Conservation (phyloP, 164 flowering plant genomes). For the Liquidambar formosana region DNA sequence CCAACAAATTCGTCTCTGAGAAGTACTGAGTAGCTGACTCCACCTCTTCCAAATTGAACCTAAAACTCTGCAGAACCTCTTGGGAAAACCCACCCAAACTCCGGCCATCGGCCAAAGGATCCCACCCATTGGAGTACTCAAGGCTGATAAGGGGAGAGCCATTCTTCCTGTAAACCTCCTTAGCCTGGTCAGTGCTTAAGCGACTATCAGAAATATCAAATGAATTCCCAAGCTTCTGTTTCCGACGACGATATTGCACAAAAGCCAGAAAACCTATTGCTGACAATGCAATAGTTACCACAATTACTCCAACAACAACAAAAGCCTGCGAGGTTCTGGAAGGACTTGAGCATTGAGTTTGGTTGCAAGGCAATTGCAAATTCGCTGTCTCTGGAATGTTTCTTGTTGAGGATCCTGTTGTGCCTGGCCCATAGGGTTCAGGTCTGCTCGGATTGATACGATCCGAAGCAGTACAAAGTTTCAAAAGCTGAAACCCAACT, state of each 20-base stretch:
- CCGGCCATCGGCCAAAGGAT: conserved; percentile 30
- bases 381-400: conserved; percentile 24
- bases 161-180: conserved; percentile 32
- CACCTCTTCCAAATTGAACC: conserved; percentile 59
- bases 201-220: conserved; percentile 34
- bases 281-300: conserved; percentile 19
- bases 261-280: conserved; percentile 24
- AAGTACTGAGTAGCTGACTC: conserved; percentile 69
- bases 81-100: conserved; percentile 23
- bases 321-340: conserved; percentile 32
- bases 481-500: conserved; percentile 36
- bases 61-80: conserved; percentile 24
- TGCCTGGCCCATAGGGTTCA: conserved; percentile 11
- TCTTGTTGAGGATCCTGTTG: conserved; percentile 13
- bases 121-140: conserved; percentile 52
- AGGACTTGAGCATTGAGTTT: conserved; percentile 34
- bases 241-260: conserved; percentile 31
- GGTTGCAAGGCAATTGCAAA: conserved; percentile 29
- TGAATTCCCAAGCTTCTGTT: conserved; percentile 47
- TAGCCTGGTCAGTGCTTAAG: conserved; percentile 36
- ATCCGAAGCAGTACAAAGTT: conserved; percentile 38
- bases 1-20: conserved; percentile 49
- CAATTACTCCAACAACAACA: conserved; percentile 33
- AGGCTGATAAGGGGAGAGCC: conserved; percentile 51
- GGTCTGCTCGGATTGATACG: conserved; percentile 19